Percentiles rank a stretch among this genome's conserved stretches.
Evolutionary conservation across 495 filamentous ascomycete genomes (phyloP).

Genomic region (Aspergillus sclerotiicarbonarius): DNA sequence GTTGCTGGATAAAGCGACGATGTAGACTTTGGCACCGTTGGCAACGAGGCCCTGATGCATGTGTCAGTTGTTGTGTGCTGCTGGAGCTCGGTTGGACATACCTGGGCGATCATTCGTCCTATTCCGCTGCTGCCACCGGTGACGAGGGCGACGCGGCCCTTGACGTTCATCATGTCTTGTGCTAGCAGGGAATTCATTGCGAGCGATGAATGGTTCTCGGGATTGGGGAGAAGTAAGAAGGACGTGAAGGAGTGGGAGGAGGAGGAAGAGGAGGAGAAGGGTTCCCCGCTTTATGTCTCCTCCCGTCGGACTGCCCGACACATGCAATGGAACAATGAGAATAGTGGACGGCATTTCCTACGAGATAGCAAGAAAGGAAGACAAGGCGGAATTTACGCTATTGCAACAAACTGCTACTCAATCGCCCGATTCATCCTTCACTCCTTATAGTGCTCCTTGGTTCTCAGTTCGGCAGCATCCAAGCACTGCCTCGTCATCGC

Average conservation of each 20-base stretch:
- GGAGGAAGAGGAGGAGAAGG: too few relatives aligned
- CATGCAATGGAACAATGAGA: not conserved
- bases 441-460: slow-evolving; percentile 44
- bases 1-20: slow-evolving; percentile 35
- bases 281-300: not conserved
- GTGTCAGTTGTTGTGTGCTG: not conserved
- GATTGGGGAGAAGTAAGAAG: not conserved
- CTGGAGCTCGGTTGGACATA: slow-evolving; percentile 2
- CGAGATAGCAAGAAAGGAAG: not conserved
- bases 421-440: slow-evolving; percentile 7
- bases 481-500: slow-evolving; percentile 31
- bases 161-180: slow-evolving; percentile 18
- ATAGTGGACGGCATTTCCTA: not conserved
- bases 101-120: slow-evolving; percentile 44
- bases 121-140: slow-evolving; percentile 46
- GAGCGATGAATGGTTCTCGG: not conserved
- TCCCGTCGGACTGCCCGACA: not conserved
- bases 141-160: slow-evolving; percentile 39
- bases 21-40: slow-evolving; percentile 45
- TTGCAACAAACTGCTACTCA: too few relatives aligned
- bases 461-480: slow-evolving; percentile 34
- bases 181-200: not conserved
- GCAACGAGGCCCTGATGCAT: slow-evolving; percentile 33
- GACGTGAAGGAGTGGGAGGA: not conserved
- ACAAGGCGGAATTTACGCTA: too few relatives aligned